Percentiles rank a stretch among this genome's conserved stretches.
These are phyloP conservation scores for Globisporangium solare DNA, from an alignment of 352 stramenopile species.

Conservation along the genomic window DNA sequence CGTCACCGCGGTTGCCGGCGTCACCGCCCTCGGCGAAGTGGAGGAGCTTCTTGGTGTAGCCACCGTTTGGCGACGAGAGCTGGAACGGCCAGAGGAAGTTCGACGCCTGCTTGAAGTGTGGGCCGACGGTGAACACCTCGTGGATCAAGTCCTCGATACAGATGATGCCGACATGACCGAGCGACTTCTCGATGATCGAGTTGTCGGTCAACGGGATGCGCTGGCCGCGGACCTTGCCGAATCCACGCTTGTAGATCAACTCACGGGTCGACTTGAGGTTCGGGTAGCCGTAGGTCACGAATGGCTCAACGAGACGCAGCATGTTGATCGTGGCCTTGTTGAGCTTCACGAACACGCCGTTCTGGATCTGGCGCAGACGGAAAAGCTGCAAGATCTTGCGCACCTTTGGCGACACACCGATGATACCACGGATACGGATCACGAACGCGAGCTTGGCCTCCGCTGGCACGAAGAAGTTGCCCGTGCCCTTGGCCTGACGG, in stretches of 20 bases:
- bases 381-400: conserved; percentile 99
- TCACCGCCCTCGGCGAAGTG: conserved; percentile 94
- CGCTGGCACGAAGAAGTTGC: conserved; percentile 97
- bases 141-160: conserved; percentile 99
- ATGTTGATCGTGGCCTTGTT: conserved; percentile 99
- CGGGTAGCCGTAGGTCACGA: conserved; percentile 98
- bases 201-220: conserved; percentile 98
- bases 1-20: conserved; percentile 87
- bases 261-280: conserved; percentile 97
- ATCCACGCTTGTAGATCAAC: conserved; percentile 99
- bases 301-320: conserved; percentile 98
- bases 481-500: conserved; percentile 93
- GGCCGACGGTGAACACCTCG: conserved; percentile 98
- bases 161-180: conserved; percentile 95
- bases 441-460: conserved; percentile 98
- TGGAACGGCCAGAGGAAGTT: conserved; percentile 99
- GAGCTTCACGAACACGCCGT: conserved; percentile 98
- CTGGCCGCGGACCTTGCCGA: conserved; percentile 98
- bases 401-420: conserved; percentile 87
- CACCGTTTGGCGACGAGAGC: conserved; percentile 94
- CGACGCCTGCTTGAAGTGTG: conserved; percentile 98
- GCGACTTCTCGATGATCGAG: conserved; percentile 93
- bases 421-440: conserved; percentile 99
- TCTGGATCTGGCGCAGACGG: conserved; percentile 99
- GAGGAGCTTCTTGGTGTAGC: conserved; percentile 93